Percentiles rank a stretch among this genome's conserved stretches.
Evolutionary conservation across 75 land plant species (phyloP).

Genomic region (Cupressus sempervirens): DNA sequence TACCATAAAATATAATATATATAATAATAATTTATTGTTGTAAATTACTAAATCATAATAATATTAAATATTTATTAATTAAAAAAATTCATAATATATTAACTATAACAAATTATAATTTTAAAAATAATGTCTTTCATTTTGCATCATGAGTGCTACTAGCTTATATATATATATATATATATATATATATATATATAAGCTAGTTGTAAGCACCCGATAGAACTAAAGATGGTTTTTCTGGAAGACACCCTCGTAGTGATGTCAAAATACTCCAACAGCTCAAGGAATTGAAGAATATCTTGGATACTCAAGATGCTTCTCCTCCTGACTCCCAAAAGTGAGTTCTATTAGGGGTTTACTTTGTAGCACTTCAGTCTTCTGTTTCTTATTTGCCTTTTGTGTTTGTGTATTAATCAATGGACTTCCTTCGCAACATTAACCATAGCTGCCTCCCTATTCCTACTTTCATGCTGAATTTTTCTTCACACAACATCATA

Average conservation of each 20-base stretch:
- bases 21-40: too few relatives aligned
- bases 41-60: too few relatives aligned
- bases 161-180: too few relatives aligned
- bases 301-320: constrained; percentile 36
- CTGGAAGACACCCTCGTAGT: constrained; percentile 74
- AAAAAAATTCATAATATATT: too few relatives aligned
- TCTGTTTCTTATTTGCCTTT: background rate
- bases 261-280: constrained; percentile 68
- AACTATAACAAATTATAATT: too few relatives aligned
- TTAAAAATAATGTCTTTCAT: too few relatives aligned
- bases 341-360: background rate
- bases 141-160: too few relatives aligned
- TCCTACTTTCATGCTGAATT: background rate
- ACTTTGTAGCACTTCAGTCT: background rate
- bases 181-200: too few relatives aligned
- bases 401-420: background rate
- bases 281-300: constrained; percentile 57
- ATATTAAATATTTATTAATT: too few relatives aligned
- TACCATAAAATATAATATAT: too few relatives aligned
- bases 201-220: constrained; percentile 77
- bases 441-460: background rate
- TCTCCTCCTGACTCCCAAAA: constrained; percentile 15
- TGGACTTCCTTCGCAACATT: background rate
- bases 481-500: background rate
- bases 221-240: constrained; percentile 70